A percentile compares a stretch with the other conserved stretches of the same genome.
Evolutionary conservation across 306 rosid species (phyloP).

Genomic region (Alnus rubra): DNA sequence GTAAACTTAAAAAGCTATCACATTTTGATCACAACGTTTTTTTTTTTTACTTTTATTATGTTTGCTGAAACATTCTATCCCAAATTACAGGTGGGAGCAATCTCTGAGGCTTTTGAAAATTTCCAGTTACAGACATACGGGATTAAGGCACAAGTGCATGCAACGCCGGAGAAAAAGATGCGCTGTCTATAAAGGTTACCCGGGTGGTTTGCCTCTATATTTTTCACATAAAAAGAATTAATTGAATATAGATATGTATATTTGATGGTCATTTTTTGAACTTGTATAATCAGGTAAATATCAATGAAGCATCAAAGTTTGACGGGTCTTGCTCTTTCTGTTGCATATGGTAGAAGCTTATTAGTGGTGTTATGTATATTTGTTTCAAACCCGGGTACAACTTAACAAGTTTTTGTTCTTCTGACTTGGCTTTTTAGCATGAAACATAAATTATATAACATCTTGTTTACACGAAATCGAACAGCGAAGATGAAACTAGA

Average conservation of each 20-base stretch:
- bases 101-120: slow-evolving; percentile 92
- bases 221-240: not conserved
- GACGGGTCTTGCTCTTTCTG: not conserved
- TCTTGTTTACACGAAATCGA: too few species aligned
- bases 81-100: slow-evolving; percentile 64
- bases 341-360: not conserved
- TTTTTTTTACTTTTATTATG: not conserved
- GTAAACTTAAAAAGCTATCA: slow-evolving; percentile 28
- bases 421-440: too few species aligned
- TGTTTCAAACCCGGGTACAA: not conserved
- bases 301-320: not conserved
- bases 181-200: slow-evolving; percentile 38
- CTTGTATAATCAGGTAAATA: not conserved
- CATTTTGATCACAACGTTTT: slow-evolving; percentile 13
- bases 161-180: slow-evolving; percentile 86
- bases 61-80: slow-evolving; percentile 19
- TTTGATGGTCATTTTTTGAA: not conserved
- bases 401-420: too few species aligned
- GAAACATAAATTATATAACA: too few species aligned
- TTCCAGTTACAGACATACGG: slow-evolving; percentile 84
- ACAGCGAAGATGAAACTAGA: too few species aligned
- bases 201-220: not conserved
- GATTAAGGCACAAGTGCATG: slow-evolving; percentile 77
- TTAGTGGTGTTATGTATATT: not conserved
- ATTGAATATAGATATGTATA: not conserved